Evolutionary conservation across 441 rosid species (phyloP), one percentile per base, ranked within the genome.

Genomic region (Flueggea neowawraea): DNA sequence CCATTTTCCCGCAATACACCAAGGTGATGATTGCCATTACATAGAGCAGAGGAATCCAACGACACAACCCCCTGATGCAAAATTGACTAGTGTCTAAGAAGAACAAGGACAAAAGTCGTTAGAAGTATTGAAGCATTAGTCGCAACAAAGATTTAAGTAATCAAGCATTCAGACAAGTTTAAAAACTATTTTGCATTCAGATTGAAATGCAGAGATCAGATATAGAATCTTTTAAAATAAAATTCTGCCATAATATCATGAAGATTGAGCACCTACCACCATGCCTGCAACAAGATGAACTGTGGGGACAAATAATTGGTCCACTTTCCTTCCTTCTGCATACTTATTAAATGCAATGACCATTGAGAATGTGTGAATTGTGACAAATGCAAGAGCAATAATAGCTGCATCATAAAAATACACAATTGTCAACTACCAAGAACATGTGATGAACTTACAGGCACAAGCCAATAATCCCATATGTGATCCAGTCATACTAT

Each of bases 291-390:
- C 83, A 64, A 95, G 79, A 81, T 95, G 99, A 73, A 95, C 78
- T 6, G 69, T 64, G 15, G 99, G 98, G 73, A 82, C 97, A 74
- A 95, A 86, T 57, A 64, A 68, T 72, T 86, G 96, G 77, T 91
- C 96, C 65, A 80, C 84, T 81, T 75, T 87, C 64, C 84, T 95
- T 75, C 96, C 96, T 74, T 89, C 87, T 12, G 87, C 89, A 75
- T 91, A 89, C 54, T 93, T 97, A 56, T 86, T 88, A 58, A 91
- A 95, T 52, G 99, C 91, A 74, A 91, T 88, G 57, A 95, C 96
- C 96, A 95, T 95, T 54, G 98, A 95, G 84, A 82, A 88, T 60
- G 99, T 95, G 82, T 91, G 99, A 72, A 91, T 87, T 13, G 96
- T 91, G 39, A 80, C 96, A 73, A 91, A 91, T 55, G 96, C 95